A percentile compares a stretch with the other conserved stretches of the same genome.
Evolutionary conservation across 106 monocot genomes (phyloP).

Genomic region (Acorus gramineus): DNA sequence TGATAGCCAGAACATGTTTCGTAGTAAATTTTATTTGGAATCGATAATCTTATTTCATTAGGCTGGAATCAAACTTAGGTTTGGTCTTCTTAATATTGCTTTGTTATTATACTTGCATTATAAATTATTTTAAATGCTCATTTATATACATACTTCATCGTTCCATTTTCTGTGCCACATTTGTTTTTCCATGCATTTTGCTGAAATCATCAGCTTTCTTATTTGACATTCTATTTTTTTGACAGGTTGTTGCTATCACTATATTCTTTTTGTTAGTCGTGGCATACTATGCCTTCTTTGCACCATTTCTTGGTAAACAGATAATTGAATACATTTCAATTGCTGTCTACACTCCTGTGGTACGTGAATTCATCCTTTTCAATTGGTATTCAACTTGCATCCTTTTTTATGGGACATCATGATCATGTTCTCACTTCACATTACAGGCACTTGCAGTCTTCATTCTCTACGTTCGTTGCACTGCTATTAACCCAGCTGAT

Average conservation of each 20-base stretch:
- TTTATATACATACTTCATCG: no score
- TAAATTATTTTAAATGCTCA: no score
- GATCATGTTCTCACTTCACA: conserved; percentile 1
- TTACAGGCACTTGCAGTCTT: conserved; percentile 82
- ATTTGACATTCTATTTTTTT: neutral
- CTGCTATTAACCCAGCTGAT: conserved; percentile 94
- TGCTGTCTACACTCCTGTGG: conserved; percentile 81
- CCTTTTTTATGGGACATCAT: neutral
- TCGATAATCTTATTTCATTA: no score
- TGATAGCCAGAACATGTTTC: no score
- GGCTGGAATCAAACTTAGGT: no score
- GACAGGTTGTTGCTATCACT: conserved; percentile 88
- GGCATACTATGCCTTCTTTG: conserved; percentile 96
- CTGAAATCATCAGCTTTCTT: neutral
- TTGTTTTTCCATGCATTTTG: no score
- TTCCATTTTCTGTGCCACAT: no score
- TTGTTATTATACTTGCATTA: no score
- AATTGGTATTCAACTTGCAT: neutral
- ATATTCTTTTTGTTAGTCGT: conserved; percentile 88
- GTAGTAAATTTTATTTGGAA: no score
- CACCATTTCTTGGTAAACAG: conserved; percentile 75
- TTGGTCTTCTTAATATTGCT: no score
- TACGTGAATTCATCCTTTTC: conserved; percentile 22
- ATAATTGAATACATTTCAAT: conserved; percentile 59
- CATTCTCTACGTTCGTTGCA: conserved; percentile 82